Percentiles rank a stretch among this genome's conserved stretches.
phyloP scores from a whole-genome alignment of 768 basidiomycete genomes.

The Boletus coccyginus region DNA sequence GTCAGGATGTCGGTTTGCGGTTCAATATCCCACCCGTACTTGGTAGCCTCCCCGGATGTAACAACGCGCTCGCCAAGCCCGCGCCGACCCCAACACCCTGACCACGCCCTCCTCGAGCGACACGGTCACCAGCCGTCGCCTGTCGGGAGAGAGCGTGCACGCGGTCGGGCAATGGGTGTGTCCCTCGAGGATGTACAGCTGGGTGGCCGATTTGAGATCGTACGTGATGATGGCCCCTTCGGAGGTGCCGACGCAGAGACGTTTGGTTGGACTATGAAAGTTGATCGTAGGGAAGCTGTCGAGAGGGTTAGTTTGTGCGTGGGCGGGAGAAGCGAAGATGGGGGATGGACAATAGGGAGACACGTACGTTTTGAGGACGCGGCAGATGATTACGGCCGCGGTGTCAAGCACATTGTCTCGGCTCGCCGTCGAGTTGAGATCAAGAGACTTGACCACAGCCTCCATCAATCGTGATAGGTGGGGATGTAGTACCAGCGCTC shows the following conservation, averaged over 20 bases:
- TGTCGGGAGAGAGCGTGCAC: constrained; percentile 92
- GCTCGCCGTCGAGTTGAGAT: constrained; percentile 76
- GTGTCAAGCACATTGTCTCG: constrained; percentile 86
- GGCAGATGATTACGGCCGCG: constrained; percentile 91
- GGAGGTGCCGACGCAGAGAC: constrained; percentile 87
- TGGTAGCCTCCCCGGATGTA: no score
- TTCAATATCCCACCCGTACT: no score
- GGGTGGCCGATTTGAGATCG: constrained; percentile 92
- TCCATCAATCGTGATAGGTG: constrained; percentile 86
- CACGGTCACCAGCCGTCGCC: constrained; percentile 80
- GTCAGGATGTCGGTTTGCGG: no score
- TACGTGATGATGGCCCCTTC: constrained; percentile 97
- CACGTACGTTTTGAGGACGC: constrained; percentile 88
- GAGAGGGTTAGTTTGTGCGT: background rate
- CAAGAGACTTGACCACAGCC: constrained; percentile 93
- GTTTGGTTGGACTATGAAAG: constrained; percentile 84
- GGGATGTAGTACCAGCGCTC: constrained; percentile 80
- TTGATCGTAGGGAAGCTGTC: constrained; percentile 86
- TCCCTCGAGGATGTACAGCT: constrained; percentile 92
- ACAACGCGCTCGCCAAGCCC: constrained; percentile 77
- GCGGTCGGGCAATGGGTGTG: constrained; percentile 81
- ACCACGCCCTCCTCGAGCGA: constrained; percentile 88
- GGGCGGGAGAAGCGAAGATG: background rate
- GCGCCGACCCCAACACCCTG: constrained; percentile 97
- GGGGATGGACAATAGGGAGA: background rate